Evolutionary conservation across 345 rosid genomes (phyloP), one percentile per base, ranked within the genome.

Genomic region (Lepidium aucheri): DNA sequence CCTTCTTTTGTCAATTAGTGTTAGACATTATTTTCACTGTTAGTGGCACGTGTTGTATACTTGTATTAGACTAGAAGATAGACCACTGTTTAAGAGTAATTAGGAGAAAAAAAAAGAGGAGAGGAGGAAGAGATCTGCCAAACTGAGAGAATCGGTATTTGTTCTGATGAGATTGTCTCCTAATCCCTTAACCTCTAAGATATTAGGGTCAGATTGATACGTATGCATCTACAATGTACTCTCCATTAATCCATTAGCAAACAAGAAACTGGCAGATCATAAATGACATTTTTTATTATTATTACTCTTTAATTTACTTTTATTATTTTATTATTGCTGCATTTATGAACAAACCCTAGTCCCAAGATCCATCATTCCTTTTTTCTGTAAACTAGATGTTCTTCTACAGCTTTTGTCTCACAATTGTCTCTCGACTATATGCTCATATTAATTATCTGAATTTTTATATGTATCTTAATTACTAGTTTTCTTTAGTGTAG

Each of bases 261-360:
- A 72, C 76, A 72, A 64, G 65, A 58, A 72, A 50, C 76, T 72
- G 76, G 71, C 76, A 65, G 71, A 59, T 57, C 42, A 34, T 72
- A 50, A 72, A 65, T 72, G 76, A 40, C 18, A 15, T 39, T 14
- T 33, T 20, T 32, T 56, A 57, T 50, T 64, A 57, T 50, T 64
- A 40, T 53, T 26, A 44, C 30, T 28, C 70, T 3, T 55, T 39
- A 30, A 9, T 9, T 53, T 17, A 14, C 7, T 28, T 28, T 40
- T 46, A 46, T 30, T 38, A 26, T 53, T 43, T 36, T 56, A 63
- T 57, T 72, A 57, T 72, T 57, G 60, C 28, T 24, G 52, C 39
- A 57, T 72, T 65, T 50, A 72, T 33, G 69, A 38, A 32, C 8
- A 50, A 72, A 58, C 54, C 66, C 71, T 65, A 72, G 76, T 72